Conservation (phyloP, 768 basidiomycete genomes). For the Tylopilus balloui region DNA sequence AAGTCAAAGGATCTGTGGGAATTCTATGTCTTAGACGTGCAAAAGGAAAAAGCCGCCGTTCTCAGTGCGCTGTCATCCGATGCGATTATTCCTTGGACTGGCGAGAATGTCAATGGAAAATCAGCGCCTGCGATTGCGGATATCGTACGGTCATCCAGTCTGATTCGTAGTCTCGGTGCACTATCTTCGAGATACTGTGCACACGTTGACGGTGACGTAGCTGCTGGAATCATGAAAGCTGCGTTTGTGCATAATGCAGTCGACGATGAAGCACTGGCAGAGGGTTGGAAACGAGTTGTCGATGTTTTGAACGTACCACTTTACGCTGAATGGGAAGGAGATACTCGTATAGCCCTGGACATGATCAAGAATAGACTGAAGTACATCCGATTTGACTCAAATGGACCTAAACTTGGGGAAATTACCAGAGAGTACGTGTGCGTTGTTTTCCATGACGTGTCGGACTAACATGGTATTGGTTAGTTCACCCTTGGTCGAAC, state of each 20-base stretch:
- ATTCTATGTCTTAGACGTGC: slow-evolving; percentile 84
- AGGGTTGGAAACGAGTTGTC: slow-evolving; percentile 72
- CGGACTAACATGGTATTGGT: slow-evolving; percentile 6
- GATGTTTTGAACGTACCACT: slow-evolving; percentile 87
- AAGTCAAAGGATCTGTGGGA: slow-evolving; percentile 81
- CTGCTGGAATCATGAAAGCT: slow-evolving; percentile 72
- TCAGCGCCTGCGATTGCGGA: slow-evolving; percentile 61
- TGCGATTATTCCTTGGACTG: slow-evolving; percentile 54
- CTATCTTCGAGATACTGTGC: slow-evolving; percentile 67
- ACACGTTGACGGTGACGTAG: slow-evolving; percentile 53
- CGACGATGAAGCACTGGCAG: slow-evolving; percentile 51
- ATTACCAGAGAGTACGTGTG: slow-evolving; percentile 68
- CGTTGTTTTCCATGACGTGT: not conserved
- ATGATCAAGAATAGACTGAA: slow-evolving; percentile 71
- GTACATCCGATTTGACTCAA: slow-evolving; percentile 74
- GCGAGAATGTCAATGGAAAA: slow-evolving; percentile 54
- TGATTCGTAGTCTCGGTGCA: slow-evolving; percentile 55
- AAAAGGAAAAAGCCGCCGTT: slow-evolving; percentile 57
- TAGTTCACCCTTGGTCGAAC: slow-evolving; percentile 82
- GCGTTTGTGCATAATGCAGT: slow-evolving; percentile 49
- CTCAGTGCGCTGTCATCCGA: slow-evolving; percentile 27
- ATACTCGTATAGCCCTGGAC: slow-evolving; percentile 68
- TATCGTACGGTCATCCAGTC: slow-evolving; percentile 48
- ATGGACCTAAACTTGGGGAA: slow-evolving; percentile 81
- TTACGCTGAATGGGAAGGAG: slow-evolving; percentile 84